Evolutionary conservation across 371 early-diverging fungal genomes (phyloP), one percentile per base, ranked within the genome.

Genomic region (Saksenaea oblongispora): DNA sequence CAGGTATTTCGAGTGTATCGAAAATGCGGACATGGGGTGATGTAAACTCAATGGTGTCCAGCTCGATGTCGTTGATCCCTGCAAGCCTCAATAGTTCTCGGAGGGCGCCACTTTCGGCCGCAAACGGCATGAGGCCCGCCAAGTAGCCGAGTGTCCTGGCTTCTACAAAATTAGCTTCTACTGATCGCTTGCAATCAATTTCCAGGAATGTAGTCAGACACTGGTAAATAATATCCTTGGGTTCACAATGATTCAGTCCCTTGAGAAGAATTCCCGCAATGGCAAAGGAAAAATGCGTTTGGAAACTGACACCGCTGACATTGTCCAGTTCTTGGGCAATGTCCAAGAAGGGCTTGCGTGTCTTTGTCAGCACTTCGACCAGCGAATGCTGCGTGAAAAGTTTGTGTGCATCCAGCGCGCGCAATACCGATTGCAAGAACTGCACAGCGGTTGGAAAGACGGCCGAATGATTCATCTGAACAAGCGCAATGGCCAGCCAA

Each of bases 401-500:
- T 18, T 88, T 87, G 42, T 87, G 78, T 2, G 73, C 71, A 62
- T 95, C 93, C 59, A 96, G 74, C 0, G 88, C 82, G 44, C 86
- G 83, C 22, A 96, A 63, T 5, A 90, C 87, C 8, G 84, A 84
- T 47, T 89, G 76, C 37, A 95, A 44, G 27, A 96, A 74, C 22
- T 79, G 78, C 8, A 92, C 71, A 2, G 92, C 94, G 35, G 82
- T 78, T 2, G 82, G 73, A 77, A 93, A 92, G 35, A 93, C 76
- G 9, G 84, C 84, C 10, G 84, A 65, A 63, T 94, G 87, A 36
- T 93, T 91, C 67, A 95, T 89, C 72, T 95, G 93, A 51, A 92
- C 81, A 51, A 96, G 82, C 0, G 91, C 83, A 35, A 94, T 73
- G 4, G 89, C 93, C n/a, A 95, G 75, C 97, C 97, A 96, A 74